These are phyloP conservation scores for Talaromyces marneffei DNA, from an alignment of 2,329 filamentous ascomycete species.

Conservation along the genomic window DNA sequence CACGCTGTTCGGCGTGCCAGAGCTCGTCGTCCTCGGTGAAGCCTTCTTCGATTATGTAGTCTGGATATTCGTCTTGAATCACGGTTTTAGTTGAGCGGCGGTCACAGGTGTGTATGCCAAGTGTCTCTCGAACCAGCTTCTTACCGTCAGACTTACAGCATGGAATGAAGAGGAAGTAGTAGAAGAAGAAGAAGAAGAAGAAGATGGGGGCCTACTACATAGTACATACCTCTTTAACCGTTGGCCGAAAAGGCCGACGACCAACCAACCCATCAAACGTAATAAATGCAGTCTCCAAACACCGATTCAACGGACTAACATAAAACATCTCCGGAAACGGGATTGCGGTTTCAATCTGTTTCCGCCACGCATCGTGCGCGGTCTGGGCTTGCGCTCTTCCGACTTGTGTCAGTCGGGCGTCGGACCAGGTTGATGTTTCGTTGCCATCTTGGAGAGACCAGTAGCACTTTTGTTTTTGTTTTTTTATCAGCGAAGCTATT, in stretches of 20 bases:
- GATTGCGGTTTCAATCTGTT: constrained; percentile 44
- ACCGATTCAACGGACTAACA: constrained; percentile 53
- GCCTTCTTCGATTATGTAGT: constrained; percentile 47
- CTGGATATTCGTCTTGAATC: constrained; percentile 47
- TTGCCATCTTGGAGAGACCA: constrained; percentile 57
- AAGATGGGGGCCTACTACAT: too few species aligned
- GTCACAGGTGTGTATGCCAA: constrained; percentile 59
- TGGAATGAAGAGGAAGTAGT: too few species aligned
- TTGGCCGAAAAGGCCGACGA: constrained; percentile 49
- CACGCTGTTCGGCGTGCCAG: constrained; percentile 46
- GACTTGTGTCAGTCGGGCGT: constrained; percentile 51
- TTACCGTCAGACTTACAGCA: not conserved
- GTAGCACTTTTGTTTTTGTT: constrained; percentile 41
- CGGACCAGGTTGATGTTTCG: constrained; percentile 50
- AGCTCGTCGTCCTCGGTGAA: constrained; percentile 52
- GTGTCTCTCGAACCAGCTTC: constrained; percentile 51
- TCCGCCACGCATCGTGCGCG: constrained; percentile 44
- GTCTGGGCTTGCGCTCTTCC: constrained; percentile 49
- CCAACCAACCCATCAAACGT: constrained; percentile 48
- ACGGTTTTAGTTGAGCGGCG: constrained; percentile 45
- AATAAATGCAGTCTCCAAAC: constrained; percentile 51
- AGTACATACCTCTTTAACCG: constrained; percentile 49
- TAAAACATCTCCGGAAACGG: constrained; percentile 53
- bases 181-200: not conserved
- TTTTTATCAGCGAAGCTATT: not conserved